Evolutionary conservation across 2,329 filamentous ascomycete species (phyloP).

Genomic region (Purpureocillium lavendulum): DNA sequence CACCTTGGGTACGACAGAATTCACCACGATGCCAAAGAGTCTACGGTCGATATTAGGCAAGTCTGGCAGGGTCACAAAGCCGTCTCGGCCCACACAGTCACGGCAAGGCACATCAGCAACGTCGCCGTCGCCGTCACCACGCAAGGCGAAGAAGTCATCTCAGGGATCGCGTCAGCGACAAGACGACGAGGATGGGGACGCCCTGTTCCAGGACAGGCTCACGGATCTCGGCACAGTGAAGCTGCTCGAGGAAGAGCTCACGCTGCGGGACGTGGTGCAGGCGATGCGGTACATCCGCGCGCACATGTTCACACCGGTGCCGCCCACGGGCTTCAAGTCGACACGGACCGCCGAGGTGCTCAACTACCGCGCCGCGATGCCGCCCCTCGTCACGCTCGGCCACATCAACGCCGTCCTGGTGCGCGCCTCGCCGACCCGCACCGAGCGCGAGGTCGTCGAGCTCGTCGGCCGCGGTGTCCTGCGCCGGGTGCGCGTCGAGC

Average conservation of each 20-base stretch:
- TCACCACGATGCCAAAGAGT: constrained; percentile 19
- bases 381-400: constrained; percentile 56
- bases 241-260: constrained; percentile 45
- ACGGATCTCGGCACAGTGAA: constrained; percentile 51
- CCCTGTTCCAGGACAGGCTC: constrained; percentile 37
- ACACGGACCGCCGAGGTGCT: constrained; percentile 55
- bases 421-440: constrained; percentile 46
- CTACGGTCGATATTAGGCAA: constrained; percentile 29
- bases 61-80: constrained; percentile 25
- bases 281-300: constrained; percentile 53
- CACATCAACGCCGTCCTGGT: constrained; percentile 56
- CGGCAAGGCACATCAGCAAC: constrained; percentile 4
- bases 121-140: constrained; percentile 13
- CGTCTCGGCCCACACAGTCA: constrained; percentile 8
- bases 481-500: constrained; percentile 54
- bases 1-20: no score
- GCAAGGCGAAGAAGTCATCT: constrained; percentile 13
- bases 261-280: constrained; percentile 54
- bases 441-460: constrained; percentile 59
- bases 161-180: no score
- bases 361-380: constrained; percentile 49
- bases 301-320: constrained; percentile 57
- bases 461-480: constrained; percentile 48
- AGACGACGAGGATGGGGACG: constrained; percentile 12
- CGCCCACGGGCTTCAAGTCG: constrained; percentile 55